phyloP scores from a whole-genome alignment of 139 green algal genomes.

The Chloropicon primus region DNA sequence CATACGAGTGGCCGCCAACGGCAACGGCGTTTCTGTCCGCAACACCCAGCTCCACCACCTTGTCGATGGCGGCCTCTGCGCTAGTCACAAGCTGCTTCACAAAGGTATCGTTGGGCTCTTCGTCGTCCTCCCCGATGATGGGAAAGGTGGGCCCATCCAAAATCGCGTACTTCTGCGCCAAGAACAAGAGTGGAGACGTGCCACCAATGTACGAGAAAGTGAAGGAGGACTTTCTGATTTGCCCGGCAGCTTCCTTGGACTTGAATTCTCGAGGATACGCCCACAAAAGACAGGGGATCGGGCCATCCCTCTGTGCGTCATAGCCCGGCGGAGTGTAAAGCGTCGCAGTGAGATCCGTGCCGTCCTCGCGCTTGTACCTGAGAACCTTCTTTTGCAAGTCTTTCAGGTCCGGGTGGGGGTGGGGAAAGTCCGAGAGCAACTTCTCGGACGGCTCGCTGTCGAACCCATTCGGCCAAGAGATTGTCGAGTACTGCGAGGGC shows the following conservation, averaged over 20 bases:
- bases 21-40: constrained; percentile 55
- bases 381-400: constrained; percentile 62
- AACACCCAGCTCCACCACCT: constrained; percentile 59
- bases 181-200: constrained; percentile 71
- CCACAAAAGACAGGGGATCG: constrained; percentile 85
- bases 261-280: constrained; percentile 63
- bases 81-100: constrained; percentile 79
- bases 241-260: constrained; percentile 75
- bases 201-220: constrained; percentile 69
- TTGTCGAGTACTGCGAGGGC: constrained; percentile 32
- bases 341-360: constrained; percentile 81
- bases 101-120: constrained; percentile 93
- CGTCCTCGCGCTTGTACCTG: constrained; percentile 80
- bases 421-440: constrained; percentile 77
- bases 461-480: constrained; percentile 6
- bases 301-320: constrained; percentile 51
- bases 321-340: constrained; percentile 87
- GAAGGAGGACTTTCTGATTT: constrained; percentile 72
- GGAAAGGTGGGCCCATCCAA: constrained; percentile 85
- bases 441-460: constrained; percentile 17
- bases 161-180: constrained; percentile 77
- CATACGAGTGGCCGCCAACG: constrained; percentile 85
- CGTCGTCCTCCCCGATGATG: constrained; percentile 57
- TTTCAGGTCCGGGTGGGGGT: constrained; percentile 67
- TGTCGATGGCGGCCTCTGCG: constrained; percentile 35